Conservation (phyloP, 495 filamentous ascomycete genomes). For the Aspergillus mulundensis region DNA sequence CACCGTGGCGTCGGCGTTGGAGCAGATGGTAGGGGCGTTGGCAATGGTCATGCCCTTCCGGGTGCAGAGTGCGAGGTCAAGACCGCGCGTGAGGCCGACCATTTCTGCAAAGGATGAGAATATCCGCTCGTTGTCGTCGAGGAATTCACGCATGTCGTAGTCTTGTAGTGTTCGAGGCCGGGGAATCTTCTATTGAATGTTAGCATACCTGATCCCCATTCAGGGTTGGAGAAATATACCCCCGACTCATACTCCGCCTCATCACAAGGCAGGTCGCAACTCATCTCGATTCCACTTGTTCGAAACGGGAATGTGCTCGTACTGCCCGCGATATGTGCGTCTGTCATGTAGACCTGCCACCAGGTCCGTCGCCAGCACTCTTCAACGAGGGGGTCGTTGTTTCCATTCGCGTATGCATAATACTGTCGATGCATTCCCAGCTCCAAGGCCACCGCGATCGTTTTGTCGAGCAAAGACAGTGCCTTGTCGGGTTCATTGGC, state of each 20-base stretch:
- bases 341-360: conserved; percentile 28
- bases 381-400: conserved; percentile 17
- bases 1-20: conserved; percentile 13
- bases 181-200: conserved; percentile 13
- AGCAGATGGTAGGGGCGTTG: conserved; percentile 9
- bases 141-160: conserved; percentile 21
- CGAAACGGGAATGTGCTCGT: conserved; percentile 21
- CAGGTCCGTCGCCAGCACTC: conserved; percentile 30
- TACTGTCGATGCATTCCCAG: conserved; percentile 23
- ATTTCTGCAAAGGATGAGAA: conserved; percentile 23
- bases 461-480: conserved; percentile 14
- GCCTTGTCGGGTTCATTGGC: conserved; percentile 17
- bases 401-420: conserved; percentile 9
- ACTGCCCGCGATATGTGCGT: conserved; percentile 26
- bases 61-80: conserved; percentile 14
- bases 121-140: conserved; percentile 5
- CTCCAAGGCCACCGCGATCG: conserved; percentile 16
- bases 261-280: conserved; percentile 19
- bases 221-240: conserved; percentile 4
- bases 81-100: conserved; percentile 13
- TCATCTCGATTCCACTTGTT: conserved; percentile 13
- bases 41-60: conserved; percentile 4
- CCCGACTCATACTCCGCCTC: conserved; percentile 16
- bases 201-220: too few species aligned
- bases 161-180: conserved; percentile 11